Evolutionary conservation across 2,329 filamentous ascomycete species (phyloP).

Genomic region (Cucurbitaria berberidis): DNA sequence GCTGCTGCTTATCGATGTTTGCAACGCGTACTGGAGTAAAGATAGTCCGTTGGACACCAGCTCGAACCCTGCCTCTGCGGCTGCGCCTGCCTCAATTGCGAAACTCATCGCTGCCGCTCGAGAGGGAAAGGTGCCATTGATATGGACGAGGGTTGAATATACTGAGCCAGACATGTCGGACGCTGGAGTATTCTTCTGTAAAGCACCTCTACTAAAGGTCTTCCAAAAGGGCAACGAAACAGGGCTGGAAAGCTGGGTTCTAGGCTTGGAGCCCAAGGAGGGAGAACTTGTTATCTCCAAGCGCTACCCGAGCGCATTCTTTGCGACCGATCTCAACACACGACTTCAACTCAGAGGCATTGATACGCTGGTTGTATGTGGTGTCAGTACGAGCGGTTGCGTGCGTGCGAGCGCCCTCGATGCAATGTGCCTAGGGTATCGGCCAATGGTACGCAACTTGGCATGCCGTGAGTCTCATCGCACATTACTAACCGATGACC

Average conservation of each 20-base stretch:
- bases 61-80: slow-evolving; percentile 46
- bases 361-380: slow-evolving; percentile 56
- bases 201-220: slow-evolving; percentile 52
- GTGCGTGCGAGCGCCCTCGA: slow-evolving; percentile 55
- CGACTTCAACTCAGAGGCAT: slow-evolving; percentile 48
- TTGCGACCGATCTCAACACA: slow-evolving; percentile 53
- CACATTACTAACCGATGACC: slow-evolving; percentile 11
- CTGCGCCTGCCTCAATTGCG: slow-evolving; percentile 49
- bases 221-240: slow-evolving; percentile 51
- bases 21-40: slow-evolving; percentile 54
- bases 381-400: slow-evolving; percentile 57
- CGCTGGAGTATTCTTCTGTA: slow-evolving; percentile 53
- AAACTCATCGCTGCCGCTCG: slow-evolving; percentile 52
- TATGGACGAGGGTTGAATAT: slow-evolving; percentile 56
- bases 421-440: slow-evolving; percentile 53
- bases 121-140: slow-evolving; percentile 46
- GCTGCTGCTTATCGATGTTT: slow-evolving; percentile 56
- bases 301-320: slow-evolving; percentile 55
- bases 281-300: slow-evolving; percentile 51
- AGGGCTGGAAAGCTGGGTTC: slow-evolving; percentile 50
- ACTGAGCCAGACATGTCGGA: slow-evolving; percentile 54
- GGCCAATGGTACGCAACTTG: slow-evolving; percentile 51
- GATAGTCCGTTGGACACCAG: slow-evolving; percentile 52
- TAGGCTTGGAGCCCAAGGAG: slow-evolving; percentile 47
- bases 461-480: slow-evolving; percentile 10